Conservation (phyloP, 805 yeast genomes). For the Pichia manshurica region DNA sequence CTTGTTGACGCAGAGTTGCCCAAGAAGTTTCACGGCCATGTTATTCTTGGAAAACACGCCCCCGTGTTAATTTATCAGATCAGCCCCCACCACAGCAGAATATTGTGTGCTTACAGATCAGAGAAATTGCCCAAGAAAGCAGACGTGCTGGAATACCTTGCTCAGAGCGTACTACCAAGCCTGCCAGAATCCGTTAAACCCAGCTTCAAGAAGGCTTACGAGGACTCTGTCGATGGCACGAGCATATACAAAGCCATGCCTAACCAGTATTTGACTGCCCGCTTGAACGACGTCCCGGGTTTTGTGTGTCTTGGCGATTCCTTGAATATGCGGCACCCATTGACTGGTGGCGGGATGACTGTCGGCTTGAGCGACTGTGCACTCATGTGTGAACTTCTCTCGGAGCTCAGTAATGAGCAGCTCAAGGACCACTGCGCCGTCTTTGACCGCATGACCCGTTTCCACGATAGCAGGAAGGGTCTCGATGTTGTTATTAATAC, state of each 20-base stretch:
- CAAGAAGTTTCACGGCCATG: conserved; percentile 77
- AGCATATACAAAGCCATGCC: conserved; percentile 82
- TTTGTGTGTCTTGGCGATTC: conserved; percentile 86
- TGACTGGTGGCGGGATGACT: conserved; percentile 99
- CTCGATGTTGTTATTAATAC: conserved; percentile 84
- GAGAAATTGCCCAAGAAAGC: conserved; percentile 62
- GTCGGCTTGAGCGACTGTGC: conserved; percentile 88
- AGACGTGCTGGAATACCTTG: conserved; percentile 53
- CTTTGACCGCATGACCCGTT: conserved; percentile 50
- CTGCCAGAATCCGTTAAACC: conserved; percentile 64
- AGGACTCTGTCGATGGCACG: conserved; percentile 26
- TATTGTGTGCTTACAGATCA: conserved; percentile 80
- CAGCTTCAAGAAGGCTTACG: conserved; percentile 61
- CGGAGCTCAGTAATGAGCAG: conserved; percentile 46
- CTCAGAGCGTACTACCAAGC: conserved; percentile 52
- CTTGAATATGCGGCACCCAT: conserved; percentile 94
- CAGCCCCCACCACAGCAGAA: conserved; percentile 74
- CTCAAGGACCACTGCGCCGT: conserved; percentile 56
- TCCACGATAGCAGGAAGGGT: conserved; percentile 73
- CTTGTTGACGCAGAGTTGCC: conserved; percentile 74
- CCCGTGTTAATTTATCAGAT: conserved; percentile 89
- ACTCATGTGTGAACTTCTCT: conserved; percentile 56
- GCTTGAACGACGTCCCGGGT: conserved; percentile 65
- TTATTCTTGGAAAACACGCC: conserved; percentile 76
- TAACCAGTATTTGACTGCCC: conserved; percentile 82